Base-by-base conservation (phyloP, 164 flowering plant species). In the Magnolia kwangsiensis region DNA sequence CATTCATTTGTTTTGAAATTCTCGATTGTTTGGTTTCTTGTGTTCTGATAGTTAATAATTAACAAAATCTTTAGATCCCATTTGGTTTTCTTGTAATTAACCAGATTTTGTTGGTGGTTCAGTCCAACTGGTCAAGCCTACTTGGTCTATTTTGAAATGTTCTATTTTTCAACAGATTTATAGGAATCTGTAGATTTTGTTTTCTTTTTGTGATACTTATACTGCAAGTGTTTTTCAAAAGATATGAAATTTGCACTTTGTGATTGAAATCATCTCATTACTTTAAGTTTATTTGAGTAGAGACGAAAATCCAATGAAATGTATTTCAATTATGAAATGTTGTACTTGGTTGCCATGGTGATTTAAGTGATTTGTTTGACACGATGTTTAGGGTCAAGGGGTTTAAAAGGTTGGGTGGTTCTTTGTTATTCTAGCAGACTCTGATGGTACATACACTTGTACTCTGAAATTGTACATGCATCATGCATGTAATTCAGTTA, bases 381-480 rank as follows among this genome's bases (percentile, higher is more conserved):
- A 31, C 24, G 51, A 51, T 81, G 67, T 81, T 63, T 86, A 94
- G 98, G 92, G 87, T 94, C 78, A 83, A 76, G 21, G 92, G 92
- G 58, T 27, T 27, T 27, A 27, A 27, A 27, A 27, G 29, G 29
- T 27, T 27, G 29, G 29, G 29, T 27, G 29, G 29, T 27, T 27
- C 29, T 27, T 27, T 27, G 29, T 27, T 27, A 27, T 27, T 27
- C 29, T 27, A 27, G 29, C 29, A 27, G 29, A 27, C 29, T 27
- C 29, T 27, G 29, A 27, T 2, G 29, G 29, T 27, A 27, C 29
- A 27, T 27, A 2, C 29, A 27, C 29, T 27, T 27, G 29, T 27
- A 27, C 29, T 27, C 29, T 27, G 29, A 27, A 27, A 27, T 27
- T 27, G 29, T 27, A 27, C 29, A 27, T 27, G 29, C 29, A 27